Percentiles rank a stretch among this genome's conserved stretches.
These are phyloP conservation scores for Phytophthora idaei DNA, from an alignment of 352 stramenopile genomes.

Conservation along the genomic window DNA sequence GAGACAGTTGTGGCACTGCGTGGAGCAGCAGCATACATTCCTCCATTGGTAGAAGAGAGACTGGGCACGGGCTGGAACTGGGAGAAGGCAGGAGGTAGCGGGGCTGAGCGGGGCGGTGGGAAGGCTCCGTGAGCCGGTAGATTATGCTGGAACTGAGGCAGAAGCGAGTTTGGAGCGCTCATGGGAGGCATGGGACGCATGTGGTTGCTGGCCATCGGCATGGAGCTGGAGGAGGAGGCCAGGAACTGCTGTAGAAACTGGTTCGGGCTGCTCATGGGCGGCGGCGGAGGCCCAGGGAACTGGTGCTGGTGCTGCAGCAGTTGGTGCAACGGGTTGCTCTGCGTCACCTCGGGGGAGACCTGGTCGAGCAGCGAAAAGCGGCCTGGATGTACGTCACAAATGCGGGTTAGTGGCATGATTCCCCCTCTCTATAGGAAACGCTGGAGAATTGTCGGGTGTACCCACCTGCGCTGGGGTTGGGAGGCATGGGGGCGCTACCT, in stretches of 20 bases:
- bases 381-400: slow-evolving; percentile 23
- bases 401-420: slow-evolving; percentile 10
- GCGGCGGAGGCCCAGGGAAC: slow-evolving; percentile 25
- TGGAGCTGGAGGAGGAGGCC: slow-evolving; percentile 37
- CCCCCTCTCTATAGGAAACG: slow-evolving; percentile 5
- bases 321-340: slow-evolving; percentile 70
- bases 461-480: slow-evolving; percentile 26
- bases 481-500: slow-evolving; percentile 35
- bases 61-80: slow-evolving; percentile 49
- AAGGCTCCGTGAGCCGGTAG: slow-evolving; percentile 33
- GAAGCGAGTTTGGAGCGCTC: slow-evolving; percentile 35
- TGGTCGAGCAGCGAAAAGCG: slow-evolving; percentile 64
- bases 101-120: slow-evolving; percentile 30
- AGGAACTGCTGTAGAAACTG: slow-evolving; percentile 71
- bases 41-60: slow-evolving; percentile 34
- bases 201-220: slow-evolving; percentile 31
- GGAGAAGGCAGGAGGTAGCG: slow-evolving; percentile 35
- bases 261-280: slow-evolving; percentile 39
- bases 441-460: background rate
- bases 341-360: slow-evolving; percentile 68
- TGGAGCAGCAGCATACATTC: slow-evolving; percentile 41
- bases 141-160: slow-evolving; percentile 38
- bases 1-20: slow-evolving; percentile 43
- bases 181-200: slow-evolving; percentile 43
- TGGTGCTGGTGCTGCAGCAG: slow-evolving; percentile 65